Percentiles rank a stretch among this genome's conserved stretches.
Evolutionary conservation across 805 yeast species (phyloP).

Genomic region (Starmerella scarabaei): DNA sequence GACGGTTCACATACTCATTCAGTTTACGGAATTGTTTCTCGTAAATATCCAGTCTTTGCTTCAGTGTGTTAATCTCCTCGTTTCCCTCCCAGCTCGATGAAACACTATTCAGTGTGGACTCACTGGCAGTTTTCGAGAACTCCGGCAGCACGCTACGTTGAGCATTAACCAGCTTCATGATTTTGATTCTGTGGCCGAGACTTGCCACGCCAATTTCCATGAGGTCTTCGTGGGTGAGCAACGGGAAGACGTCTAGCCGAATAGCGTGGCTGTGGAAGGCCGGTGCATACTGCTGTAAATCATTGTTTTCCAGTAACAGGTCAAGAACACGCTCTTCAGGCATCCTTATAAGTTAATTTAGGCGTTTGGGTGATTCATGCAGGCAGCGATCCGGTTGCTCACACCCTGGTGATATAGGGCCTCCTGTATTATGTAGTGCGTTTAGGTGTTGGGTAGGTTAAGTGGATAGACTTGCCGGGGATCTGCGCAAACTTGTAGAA

Average conservation of each 20-base stretch:
- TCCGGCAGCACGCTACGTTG: not conserved
- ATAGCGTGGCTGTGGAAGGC: constrained; percentile 45
- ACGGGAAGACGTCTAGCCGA: constrained; percentile 60
- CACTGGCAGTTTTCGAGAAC: not conserved
- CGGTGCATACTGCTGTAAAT: constrained; percentile 15
- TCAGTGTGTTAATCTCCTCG: constrained; percentile 6
- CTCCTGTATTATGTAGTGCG: too few species aligned
- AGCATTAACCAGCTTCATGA: constrained; percentile 42
- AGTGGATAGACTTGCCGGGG: too few species aligned
- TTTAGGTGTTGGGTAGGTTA: too few species aligned
- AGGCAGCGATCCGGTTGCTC: too few species aligned
- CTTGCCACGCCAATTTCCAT: constrained; percentile 53
- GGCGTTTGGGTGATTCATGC: too few species aligned
- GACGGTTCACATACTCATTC: constrained; percentile 40
- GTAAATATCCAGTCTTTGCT: constrained; percentile 23
- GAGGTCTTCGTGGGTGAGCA: constrained; percentile 55
- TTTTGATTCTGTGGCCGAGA: constrained; percentile 42
- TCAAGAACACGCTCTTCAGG: too few species aligned
- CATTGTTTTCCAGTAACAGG: not conserved
- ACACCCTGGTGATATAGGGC: too few species aligned
- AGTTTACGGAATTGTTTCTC: constrained; percentile 33
- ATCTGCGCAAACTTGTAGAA: too few species aligned
- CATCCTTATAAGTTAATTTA: too few species aligned
- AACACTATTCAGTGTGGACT: not conserved
- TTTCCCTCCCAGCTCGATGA: not conserved